Evolutionary conservation across 495 filamentous ascomycete genomes (phyloP).

Genomic region (Amniculicola lignicola): DNA sequence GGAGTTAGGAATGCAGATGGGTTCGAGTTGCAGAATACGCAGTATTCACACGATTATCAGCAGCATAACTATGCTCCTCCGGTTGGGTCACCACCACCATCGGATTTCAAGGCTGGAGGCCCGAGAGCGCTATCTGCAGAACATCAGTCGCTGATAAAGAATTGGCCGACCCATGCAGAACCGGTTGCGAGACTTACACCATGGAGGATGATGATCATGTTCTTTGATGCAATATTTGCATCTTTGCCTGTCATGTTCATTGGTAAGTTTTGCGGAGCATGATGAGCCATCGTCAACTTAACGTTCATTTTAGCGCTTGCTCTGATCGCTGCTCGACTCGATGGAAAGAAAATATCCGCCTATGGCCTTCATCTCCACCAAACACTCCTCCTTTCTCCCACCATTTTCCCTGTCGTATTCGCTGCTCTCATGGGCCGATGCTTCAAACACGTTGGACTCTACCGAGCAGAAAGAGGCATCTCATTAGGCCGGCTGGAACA

Average conservation of each 20-base stretch:
- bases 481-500: conserved; percentile 25
- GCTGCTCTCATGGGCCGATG: conserved; percentile 25
- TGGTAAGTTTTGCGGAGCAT: background rate
- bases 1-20: no score
- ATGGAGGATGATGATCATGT: conserved; percentile 10
- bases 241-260: conserved; percentile 23
- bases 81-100: conserved; percentile 8
- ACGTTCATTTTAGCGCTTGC: conserved; percentile 14
- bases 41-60: background rate
- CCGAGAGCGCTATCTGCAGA: background rate
- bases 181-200: conserved; percentile 8
- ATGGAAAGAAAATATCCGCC: conserved; percentile 10
- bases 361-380: conserved; percentile 11
- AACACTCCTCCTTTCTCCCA: conserved; percentile 20
- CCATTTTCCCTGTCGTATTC: conserved; percentile 27
- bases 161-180: conserved; percentile 16
- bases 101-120: background rate
- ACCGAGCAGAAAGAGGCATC: conserved; percentile 16
- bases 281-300: background rate
- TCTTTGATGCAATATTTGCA: conserved; percentile 21
- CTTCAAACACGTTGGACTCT: conserved; percentile 22
- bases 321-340: conserved; percentile 12
- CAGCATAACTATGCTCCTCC: conserved; percentile 9
- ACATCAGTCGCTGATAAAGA: background rate
- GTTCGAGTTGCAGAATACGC: no score